These are phyloP conservation scores for Boletus sp. DNA, from an alignment of 1,284 basidiomycete genomes.

Conservation along the genomic window DNA sequence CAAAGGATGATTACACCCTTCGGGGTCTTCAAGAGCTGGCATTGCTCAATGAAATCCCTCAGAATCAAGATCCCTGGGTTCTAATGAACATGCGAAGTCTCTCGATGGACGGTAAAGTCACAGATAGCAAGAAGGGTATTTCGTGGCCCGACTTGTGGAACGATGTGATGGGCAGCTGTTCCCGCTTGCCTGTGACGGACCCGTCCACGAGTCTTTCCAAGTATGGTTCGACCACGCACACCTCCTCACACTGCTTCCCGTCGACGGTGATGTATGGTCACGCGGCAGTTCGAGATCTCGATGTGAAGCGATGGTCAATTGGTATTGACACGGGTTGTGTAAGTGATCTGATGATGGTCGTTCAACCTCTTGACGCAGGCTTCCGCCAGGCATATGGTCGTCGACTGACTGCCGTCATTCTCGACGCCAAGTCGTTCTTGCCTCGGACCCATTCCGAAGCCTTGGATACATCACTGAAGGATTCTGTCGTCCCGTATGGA, in stretches of 20 bases:
- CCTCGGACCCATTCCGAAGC: background rate
- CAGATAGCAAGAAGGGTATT: constrained; percentile 56
- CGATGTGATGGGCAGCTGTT: constrained; percentile 63
- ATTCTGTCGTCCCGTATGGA: constrained; percentile 26
- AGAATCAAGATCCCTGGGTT: constrained; percentile 73
- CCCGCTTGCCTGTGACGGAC: constrained; percentile 40
- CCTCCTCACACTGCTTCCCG: constrained; percentile 60
- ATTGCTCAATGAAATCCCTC: constrained; percentile 60
- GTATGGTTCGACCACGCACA: constrained; percentile 17
- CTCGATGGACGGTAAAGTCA: constrained; percentile 48
- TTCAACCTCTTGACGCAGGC: constrained; percentile 1
- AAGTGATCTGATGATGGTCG: constrained; percentile 24
- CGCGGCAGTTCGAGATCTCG: constrained; percentile 69
- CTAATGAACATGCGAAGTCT: constrained; percentile 75
- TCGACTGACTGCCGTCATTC: constrained; percentile 54
- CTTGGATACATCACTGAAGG: background rate
- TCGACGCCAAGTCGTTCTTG: constrained; percentile 33
- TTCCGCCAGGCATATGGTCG: constrained; percentile 45
- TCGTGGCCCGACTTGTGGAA: constrained; percentile 79
- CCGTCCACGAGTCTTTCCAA: background rate
- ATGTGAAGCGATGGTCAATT: constrained; percentile 73
- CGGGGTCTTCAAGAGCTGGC: constrained; percentile 54
- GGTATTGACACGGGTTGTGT: constrained; percentile 84
- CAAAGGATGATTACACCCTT: constrained; percentile 29
- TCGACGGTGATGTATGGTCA: constrained; percentile 83